Evolutionary conservation across 164 flowering plant species (phyloP).

Genomic region (Houttuynia cordata): DNA sequence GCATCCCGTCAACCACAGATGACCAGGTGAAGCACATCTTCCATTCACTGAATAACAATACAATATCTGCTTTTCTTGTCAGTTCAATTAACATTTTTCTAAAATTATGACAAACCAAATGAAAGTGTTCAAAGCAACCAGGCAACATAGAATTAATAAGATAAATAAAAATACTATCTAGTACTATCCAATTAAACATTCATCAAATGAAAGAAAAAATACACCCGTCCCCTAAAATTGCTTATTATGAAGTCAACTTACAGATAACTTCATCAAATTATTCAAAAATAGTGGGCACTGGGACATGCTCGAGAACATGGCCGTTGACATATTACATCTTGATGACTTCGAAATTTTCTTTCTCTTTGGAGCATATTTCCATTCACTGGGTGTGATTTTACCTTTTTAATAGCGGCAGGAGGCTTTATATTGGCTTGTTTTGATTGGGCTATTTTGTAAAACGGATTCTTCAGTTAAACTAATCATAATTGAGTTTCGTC

Average conservation of each 20-base stretch:
- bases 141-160: background rate
- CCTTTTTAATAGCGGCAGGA: too few species aligned
- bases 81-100: slow-evolving; percentile 1
- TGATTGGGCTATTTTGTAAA: too few species aligned
- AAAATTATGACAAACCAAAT: background rate
- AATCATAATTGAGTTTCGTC: too few species aligned
- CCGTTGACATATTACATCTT: background rate
- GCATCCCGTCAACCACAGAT: slow-evolving; percentile 90
- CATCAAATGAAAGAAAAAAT: background rate
- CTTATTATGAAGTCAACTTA: background rate
- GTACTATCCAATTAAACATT: background rate
- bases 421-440: too few species aligned
- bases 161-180: background rate
- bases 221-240: background rate
- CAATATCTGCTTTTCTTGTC: slow-evolving; percentile 53
- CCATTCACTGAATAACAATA: slow-evolving; percentile 87
- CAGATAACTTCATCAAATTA: too few species aligned
- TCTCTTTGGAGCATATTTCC: too few species aligned
- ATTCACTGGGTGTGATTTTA: too few species aligned
- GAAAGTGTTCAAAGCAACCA: background rate
- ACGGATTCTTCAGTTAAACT: too few species aligned
- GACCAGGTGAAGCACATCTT: slow-evolving; percentile 47
- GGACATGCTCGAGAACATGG: too few species aligned
- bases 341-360: background rate
- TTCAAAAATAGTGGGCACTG: too few species aligned